Evolutionary conservation across 2,329 filamentous ascomycete genomes (phyloP), one percentile per base, ranked within the genome.

Genomic region (Beauveria rudraprayagi): DNA sequence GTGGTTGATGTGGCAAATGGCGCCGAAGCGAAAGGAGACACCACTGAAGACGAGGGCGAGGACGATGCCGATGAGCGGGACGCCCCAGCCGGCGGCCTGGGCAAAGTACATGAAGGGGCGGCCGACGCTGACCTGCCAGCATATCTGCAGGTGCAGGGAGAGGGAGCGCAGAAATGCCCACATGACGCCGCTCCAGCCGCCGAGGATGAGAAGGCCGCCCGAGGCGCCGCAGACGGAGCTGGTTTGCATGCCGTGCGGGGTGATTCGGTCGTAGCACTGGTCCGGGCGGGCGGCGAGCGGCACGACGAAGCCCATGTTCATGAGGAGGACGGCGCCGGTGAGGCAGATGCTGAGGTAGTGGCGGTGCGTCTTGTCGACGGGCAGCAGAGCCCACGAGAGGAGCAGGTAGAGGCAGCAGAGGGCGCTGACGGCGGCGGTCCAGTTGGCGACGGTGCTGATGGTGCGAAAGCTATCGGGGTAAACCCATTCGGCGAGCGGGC

Each of bases 101-200:
- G 93, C 87, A 65, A 84, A 83, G 79, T 91, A 91, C 85, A 97
- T 97, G 75, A 97, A 97, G 68, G 83, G 89, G 50, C 86, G 84
- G 44, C 94, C 94, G 4, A 96, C 90, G 8, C 93, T 86, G 40
- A 95, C 82, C 73, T 97, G 92, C 94, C 94, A 99, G 78, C 92
- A 97, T 65, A 99, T 97, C 74, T 97, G 94, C 28, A 99, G 85
- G 74, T 99, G 94, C 68, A 99, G 87, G 5, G 92, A 96, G 40
- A 97, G 77, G 0, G 93, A 90, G 65, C 94, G 86, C 63, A 97
- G 82, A 71, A 97, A 96, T 65, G 92, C 85, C 93, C 94, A 99
- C 73, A 96, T 86, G 37, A 91, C 85, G 51, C 87, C 90, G 34
- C 85, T 83, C 82, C 92, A 90, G 48, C 92, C 94, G 58, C 94